Base-by-base conservation (phyloP, 441 rosid genomes). In the Gossypium schwendimanii region DNA sequence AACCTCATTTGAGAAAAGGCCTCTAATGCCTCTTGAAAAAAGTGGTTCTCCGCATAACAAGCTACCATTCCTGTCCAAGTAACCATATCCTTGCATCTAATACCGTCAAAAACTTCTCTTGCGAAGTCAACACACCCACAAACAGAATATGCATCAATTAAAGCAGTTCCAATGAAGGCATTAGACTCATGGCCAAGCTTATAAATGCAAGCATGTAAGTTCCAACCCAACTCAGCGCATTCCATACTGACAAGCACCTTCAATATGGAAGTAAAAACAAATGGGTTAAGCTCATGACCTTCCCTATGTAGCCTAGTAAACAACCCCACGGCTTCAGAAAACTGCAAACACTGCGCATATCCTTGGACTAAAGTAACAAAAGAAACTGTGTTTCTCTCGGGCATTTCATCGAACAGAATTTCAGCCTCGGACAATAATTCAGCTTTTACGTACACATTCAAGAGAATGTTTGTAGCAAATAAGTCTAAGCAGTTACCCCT, bases 11-110 rank as follows among this genome's bases (percentile, higher is more conserved):
- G 74, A 7, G 85, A 83, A 20, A 91, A 76, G 18, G 82, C 23
- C 1, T 75, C 73, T 74, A 91, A 41, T 15, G 95, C 87, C 61
- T 86, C 88, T 65, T 80, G 81, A 20, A 88, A 89, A 81, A 57
- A 61, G 50, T 77, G 81, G 78, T 93, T 93, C 78, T 91, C 97
- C 3, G 89, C 87, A 57, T 80, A 91, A 78, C 95, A 93, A 71
- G 90, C 59, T 1, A 93, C 70, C 83, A 95, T 87, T 49, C 94
- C 97, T 0, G 91, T 88, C 97, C 98, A 93, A 52, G 86, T 85
- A 86, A 93, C 92, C 87, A 87, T 77, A 71, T 90, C 99, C 79
- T 89, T 90, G 33, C 71, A 11, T 45, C 57, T 71, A 77, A 93
- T 80, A 78, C 83, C 91, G 17, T 86, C 84, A 76, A 93, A 90